Evolutionary conservation across 75 land plant genomes (phyloP).

Genomic region (Gnetum montanum): DNA sequence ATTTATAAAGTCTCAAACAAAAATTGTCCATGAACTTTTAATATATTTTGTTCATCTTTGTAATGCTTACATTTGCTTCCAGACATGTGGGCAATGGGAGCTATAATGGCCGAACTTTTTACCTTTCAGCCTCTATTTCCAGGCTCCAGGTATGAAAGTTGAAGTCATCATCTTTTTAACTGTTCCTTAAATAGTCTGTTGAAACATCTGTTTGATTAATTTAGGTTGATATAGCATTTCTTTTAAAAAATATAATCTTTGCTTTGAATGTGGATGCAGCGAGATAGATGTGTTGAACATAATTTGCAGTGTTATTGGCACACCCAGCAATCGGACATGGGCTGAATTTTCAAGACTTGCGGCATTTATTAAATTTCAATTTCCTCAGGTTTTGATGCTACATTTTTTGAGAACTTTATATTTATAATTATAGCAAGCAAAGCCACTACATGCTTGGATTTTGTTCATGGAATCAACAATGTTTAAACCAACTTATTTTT

Average conservation of each 20-base stretch:
- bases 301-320: conserved; percentile 45
- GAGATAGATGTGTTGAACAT: conserved; percentile 42
- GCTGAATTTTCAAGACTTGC: conserved; percentile 40
- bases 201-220: not conserved
- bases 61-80: not conserved
- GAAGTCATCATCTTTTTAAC: not conserved
- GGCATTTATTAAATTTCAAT: conserved; percentile 21
- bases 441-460: not conserved
- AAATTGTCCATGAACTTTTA: not conserved
- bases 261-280: conserved; percentile 18
- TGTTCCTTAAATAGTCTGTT: not conserved
- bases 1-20: not conserved
- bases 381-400: conserved; percentile 44
- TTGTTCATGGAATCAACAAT: not conserved
- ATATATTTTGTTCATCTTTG: not conserved
- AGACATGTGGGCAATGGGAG: conserved; percentile 51
- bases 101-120: conserved; percentile 42
- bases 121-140: conserved; percentile 28
- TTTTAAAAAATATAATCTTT: not conserved
- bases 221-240: not conserved
- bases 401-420: too few relatives aligned
- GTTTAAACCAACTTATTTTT: not conserved
- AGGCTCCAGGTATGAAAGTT: conserved; percentile 29
- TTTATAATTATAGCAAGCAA: too few relatives aligned
- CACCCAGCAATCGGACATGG: conserved; percentile 30